phyloP scores from a whole-genome alignment of 441 rosid genomes.

The Dalechampia spathulata region DNA sequence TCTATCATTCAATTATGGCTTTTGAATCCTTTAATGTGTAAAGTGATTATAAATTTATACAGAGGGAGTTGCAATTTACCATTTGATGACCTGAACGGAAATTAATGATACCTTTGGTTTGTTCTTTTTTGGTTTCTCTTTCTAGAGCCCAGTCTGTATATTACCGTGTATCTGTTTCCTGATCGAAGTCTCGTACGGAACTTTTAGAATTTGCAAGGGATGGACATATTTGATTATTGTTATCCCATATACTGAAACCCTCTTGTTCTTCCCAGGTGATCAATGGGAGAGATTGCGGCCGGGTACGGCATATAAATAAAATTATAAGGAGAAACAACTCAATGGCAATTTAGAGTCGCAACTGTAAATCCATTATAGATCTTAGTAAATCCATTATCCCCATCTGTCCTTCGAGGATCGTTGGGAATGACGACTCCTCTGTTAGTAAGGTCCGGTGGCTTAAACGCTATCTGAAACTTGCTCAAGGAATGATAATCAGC shows the following conservation, averaged over 20 bases:
- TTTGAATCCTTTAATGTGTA: constrained; percentile 22
- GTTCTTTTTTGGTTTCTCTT: background rate
- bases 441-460: background rate
- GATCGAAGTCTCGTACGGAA: background rate
- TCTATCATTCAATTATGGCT: constrained; percentile 1
- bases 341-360: background rate
- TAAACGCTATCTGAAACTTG: background rate
- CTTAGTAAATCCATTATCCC: background rate
- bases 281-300: too few species aligned
- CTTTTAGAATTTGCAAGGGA: background rate
- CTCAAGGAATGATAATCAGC: background rate
- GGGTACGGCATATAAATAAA: too few species aligned
- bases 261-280: background rate
- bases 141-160: background rate
- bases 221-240: background rate
- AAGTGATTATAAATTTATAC: constrained; percentile 15
- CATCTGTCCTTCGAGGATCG: too few species aligned
- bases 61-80: background rate
- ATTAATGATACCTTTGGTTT: background rate
- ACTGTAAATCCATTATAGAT: background rate
- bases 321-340: background rate
- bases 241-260: background rate
- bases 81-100: constrained; percentile 6
- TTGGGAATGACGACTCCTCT: too few species aligned
- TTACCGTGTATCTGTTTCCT: background rate